Percentiles rank a stretch among this genome's conserved stretches.
These are phyloP conservation scores for Oxyria digyna DNA, from an alignment of 148 eudicot species.

Conservation along the genomic window DNA sequence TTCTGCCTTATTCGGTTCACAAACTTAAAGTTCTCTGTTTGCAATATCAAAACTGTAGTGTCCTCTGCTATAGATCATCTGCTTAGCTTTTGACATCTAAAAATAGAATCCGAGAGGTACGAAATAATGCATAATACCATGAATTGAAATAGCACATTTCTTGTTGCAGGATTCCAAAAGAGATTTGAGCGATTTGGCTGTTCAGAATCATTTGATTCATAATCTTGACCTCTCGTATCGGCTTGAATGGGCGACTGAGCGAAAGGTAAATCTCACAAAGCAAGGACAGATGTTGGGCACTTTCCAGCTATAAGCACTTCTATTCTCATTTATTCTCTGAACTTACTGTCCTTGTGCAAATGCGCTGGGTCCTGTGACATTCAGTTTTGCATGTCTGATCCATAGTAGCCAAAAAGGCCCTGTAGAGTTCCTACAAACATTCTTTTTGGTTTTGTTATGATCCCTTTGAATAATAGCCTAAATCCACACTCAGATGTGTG, in stretches of 20 bases:
- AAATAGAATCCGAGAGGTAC: too few species aligned
- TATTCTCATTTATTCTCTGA: not conserved
- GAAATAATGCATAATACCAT: not conserved
- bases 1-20: too few species aligned
- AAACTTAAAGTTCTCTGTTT: not conserved
- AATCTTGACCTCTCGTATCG: conserved; percentile 82
- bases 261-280: conserved; percentile 48
- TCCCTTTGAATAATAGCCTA: not conserved
- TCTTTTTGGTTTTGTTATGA: not conserved
- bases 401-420: too few species aligned
- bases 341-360: not conserved
- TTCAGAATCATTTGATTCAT: conserved; percentile 48
- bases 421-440: not conserved
- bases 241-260: conserved; percentile 71
- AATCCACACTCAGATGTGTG: not conserved
- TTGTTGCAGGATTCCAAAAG: conserved; percentile 42
- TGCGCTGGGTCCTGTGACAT: not conserved
- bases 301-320: conserved; percentile 37
- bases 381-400: not conserved
- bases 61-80: not conserved
- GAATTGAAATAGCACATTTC: not conserved
- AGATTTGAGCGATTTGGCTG: conserved; percentile 38
- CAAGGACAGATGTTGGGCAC: conserved; percentile 69
- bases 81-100: not conserved
- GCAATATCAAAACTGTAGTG: not conserved